phyloP scores from a whole-genome alignment of 768 basidiomycete species.

The Lactarius evosmus region DNA sequence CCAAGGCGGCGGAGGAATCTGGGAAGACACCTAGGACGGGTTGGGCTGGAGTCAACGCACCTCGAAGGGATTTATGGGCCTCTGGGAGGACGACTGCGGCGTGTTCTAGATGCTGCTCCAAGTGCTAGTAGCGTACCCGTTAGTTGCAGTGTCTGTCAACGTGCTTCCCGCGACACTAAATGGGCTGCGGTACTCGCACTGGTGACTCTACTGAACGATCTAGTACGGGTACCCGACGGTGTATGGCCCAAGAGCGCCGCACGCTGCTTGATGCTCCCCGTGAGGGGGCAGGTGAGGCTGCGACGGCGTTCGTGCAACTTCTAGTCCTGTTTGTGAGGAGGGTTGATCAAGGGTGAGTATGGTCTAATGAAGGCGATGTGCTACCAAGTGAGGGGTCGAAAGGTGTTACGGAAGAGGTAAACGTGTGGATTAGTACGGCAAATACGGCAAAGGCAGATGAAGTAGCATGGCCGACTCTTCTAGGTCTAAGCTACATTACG shows the following conservation, averaged over 20 bases:
- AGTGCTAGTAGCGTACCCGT: conserved; percentile 67
- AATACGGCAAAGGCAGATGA: background rate
- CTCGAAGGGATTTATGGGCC: conserved; percentile 25
- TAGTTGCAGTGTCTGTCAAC: conserved; percentile 70
- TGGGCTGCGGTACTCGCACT: conserved; percentile 79
- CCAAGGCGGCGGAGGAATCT: conserved; percentile 36
- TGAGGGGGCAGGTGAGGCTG: conserved; percentile 38
- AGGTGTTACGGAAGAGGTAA: conserved; percentile 9
- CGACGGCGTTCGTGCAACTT: conserved; percentile 55
- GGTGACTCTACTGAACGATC: conserved; percentile 48
- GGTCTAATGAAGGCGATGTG: conserved; percentile 29
- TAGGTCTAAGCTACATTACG: background rate
- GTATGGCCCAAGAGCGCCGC: conserved; percentile 46
- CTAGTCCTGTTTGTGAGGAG: conserved; percentile 71
- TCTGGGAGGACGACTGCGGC: conserved; percentile 13
- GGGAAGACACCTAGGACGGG: conserved; percentile 15
- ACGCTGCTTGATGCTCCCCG: conserved; percentile 40
- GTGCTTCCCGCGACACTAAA: conserved; percentile 72
- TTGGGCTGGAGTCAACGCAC: conserved; percentile 25
- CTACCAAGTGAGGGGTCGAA: conserved; percentile 8
- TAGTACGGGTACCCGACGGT: conserved; percentile 50
- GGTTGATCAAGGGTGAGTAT: conserved; percentile 74
- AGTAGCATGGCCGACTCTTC: background rate
- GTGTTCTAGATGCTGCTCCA: conserved; percentile 65
- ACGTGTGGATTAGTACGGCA: conserved; percentile 8